phyloP scores from a whole-genome alignment of 257 asterid species.

The Gardenia jasminoides region DNA sequence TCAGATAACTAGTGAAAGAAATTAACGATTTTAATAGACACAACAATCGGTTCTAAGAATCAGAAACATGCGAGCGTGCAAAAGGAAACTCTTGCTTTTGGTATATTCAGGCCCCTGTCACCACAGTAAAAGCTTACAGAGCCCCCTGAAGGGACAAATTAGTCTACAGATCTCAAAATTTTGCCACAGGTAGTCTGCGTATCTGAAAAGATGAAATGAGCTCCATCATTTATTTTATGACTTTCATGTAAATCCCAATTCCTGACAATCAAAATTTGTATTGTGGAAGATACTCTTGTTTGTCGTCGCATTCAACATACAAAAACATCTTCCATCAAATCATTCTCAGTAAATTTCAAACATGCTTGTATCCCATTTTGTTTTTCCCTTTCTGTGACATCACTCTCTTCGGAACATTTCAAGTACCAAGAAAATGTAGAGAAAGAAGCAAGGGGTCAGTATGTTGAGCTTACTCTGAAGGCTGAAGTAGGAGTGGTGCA shows the following conservation, averaged over 20 bases:
- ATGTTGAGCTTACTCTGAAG: constrained; percentile 54
- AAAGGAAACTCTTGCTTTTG: not conserved
- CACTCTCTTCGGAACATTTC: not conserved
- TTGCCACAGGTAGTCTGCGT: too few species aligned
- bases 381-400: not conserved
- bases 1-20: not conserved
- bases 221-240: too few species aligned
- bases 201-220: too few species aligned
- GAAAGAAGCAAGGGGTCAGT: not conserved
- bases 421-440: not conserved
- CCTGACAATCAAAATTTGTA: not conserved
- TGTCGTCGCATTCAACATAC: not conserved
- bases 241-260: too few species aligned
- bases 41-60: not conserved
- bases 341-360: not conserved
- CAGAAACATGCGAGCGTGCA: not conserved
- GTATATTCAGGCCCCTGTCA: not conserved
- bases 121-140: not conserved
- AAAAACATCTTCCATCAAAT: not conserved
- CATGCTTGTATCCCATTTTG: not conserved
- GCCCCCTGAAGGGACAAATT: not conserved
- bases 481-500: constrained; percentile 67
- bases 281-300: not conserved
- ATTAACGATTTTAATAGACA: not conserved
- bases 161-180: too few species aligned